Evolutionary conservation across 2,329 filamentous ascomycete genomes (phyloP).

Genomic region (Penicillium paneum): DNA sequence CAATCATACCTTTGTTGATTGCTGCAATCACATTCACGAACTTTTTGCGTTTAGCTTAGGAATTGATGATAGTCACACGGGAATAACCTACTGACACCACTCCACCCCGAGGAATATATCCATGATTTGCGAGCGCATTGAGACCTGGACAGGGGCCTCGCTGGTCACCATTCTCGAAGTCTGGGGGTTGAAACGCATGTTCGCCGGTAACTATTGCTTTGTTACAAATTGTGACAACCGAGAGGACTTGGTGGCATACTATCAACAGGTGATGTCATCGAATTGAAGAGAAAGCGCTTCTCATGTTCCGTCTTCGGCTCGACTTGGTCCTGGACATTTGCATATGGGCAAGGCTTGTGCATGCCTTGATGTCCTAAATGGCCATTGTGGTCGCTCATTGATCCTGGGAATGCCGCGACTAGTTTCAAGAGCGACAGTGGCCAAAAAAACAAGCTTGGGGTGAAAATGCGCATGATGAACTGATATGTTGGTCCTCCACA

Average conservation of each 20-base stretch:
- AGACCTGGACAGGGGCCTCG: slow-evolving; percentile 44
- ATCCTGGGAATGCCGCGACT: slow-evolving; percentile 12
- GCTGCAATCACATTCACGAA: slow-evolving; percentile 34
- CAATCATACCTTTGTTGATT: slow-evolving; percentile 33
- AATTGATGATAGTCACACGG: fast-evolving
- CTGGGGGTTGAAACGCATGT: slow-evolving; percentile 35
- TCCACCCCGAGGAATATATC: slow-evolving; percentile 43
- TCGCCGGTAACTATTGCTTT: slow-evolving; percentile 31
- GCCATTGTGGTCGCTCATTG: slow-evolving; percentile 1
- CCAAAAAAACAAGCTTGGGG: slow-evolving; percentile 8
- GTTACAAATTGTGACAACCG: background rate
- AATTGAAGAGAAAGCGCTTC: slow-evolving; percentile 25
- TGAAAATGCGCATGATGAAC: slow-evolving; percentile 13
- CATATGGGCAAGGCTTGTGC: slow-evolving; percentile 23
- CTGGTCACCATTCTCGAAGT: slow-evolving; percentile 35
- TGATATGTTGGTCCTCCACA: background rate
- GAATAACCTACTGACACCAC: slow-evolving; percentile 29
- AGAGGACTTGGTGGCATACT: slow-evolving; percentile 15
- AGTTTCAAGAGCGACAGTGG: slow-evolving; percentile 8
- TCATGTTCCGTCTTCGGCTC: slow-evolving; percentile 9
- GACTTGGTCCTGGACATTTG: slow-evolving; percentile 5
- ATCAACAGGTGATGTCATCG: slow-evolving; percentile 25
- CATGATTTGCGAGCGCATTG: slow-evolving; percentile 46
- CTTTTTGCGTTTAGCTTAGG: slow-evolving; percentile 10
- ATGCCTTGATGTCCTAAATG: slow-evolving; percentile 4